Conservation (phyloP, 306 rosid genomes). For the Rosa chinensis region DNA sequence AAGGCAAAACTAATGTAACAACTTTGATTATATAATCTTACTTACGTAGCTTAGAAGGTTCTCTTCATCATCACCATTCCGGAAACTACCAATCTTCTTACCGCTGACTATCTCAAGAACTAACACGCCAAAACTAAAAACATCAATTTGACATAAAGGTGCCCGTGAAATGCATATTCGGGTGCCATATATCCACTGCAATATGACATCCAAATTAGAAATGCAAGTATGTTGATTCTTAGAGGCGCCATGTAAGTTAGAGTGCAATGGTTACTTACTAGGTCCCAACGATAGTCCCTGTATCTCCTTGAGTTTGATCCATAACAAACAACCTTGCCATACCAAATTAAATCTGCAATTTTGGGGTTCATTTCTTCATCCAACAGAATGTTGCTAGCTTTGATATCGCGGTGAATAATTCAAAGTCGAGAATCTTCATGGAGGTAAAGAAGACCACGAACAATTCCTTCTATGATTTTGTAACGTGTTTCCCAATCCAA, state of each 20-base stretch:
- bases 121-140: no score
- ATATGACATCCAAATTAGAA: background rate
- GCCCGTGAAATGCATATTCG: no score
- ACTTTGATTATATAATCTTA: no score
- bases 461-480: constrained; percentile 14
- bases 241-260: background rate
- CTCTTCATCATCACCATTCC: no score
- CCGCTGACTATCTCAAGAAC: no score
- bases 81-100: no score
- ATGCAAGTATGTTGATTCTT: background rate
- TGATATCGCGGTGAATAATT: background rate
- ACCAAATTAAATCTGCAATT: constrained; percentile 17
- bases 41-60: no score
- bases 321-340: background rate
- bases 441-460: constrained; percentile 13
- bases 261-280: background rate
- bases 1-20: no score
- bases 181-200: no score
- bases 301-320: constrained; percentile 13
- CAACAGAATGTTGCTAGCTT: constrained; percentile 1
- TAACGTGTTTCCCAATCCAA: constrained; percentile 18
- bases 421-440: background rate
- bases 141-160: no score
- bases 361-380: constrained; percentile 11
- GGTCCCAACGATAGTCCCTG: constrained; percentile 2